These are phyloP conservation scores for Tuber umbilicatum DNA, from an alignment of 495 filamentous ascomycete species.

Conservation along the genomic window DNA sequence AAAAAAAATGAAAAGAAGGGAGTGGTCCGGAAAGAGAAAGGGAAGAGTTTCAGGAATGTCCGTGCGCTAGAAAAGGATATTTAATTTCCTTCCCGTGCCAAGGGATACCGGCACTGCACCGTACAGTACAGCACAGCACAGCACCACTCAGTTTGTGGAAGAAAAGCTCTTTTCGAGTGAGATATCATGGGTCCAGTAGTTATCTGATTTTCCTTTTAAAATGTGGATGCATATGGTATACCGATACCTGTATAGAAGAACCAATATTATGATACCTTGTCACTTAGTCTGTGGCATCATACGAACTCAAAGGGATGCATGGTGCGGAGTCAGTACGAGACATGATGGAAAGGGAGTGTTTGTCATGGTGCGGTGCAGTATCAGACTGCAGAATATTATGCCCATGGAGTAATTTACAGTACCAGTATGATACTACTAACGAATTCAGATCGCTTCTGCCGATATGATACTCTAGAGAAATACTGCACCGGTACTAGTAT, in stretches of 20 bases:
- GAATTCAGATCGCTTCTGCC: neutral
- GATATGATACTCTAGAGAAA: neutral
- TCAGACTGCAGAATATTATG: no score
- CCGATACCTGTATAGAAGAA: neutral
- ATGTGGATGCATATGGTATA: neutral
- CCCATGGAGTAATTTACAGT: neutral
- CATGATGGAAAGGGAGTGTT: neutral
- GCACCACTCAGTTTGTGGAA: neutral
- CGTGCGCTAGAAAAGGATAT: neutral
- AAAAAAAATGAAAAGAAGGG: neutral
- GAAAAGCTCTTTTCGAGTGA: neutral
- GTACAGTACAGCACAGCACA: neutral
- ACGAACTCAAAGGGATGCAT: neutral
- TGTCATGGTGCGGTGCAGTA: neutral
- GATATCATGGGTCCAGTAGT: neutral
- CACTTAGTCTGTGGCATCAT: neutral
- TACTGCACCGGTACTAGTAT: neutral
- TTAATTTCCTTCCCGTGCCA: conserved; percentile 4
- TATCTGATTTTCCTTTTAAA: neutral
- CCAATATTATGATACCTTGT: neutral
- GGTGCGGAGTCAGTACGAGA: neutral
- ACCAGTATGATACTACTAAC: no score
- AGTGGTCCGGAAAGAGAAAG: neutral
- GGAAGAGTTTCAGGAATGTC: neutral
- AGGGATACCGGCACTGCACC: neutral